A percentile compares a stretch with the other conserved stretches of the same genome.
phyloP scores from a whole-genome alignment of 208 protist genomes.

The Crithidia expoeki region DNA sequence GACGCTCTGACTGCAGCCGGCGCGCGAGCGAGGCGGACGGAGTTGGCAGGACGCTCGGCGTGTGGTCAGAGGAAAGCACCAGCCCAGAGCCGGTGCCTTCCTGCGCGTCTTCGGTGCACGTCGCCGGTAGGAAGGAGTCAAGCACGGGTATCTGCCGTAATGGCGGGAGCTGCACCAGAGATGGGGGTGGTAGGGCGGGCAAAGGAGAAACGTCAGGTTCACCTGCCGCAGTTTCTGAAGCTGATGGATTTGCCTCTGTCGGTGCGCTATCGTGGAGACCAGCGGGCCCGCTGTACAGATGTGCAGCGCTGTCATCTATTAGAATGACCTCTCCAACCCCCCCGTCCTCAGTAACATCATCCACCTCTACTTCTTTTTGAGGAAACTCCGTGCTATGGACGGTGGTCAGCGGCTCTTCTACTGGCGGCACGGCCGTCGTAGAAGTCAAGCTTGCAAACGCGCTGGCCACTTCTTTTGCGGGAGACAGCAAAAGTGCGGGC shows the following conservation, averaged over 20 bases:
- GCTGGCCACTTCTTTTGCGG: slow-evolving; percentile 11
- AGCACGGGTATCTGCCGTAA: neutral
- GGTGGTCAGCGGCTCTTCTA: neutral
- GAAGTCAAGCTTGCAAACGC: slow-evolving; percentile 3
- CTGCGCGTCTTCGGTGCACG: neutral
- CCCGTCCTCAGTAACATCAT: neutral
- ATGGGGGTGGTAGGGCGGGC: neutral
- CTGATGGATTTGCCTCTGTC: neutral
- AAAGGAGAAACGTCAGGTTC: neutral
- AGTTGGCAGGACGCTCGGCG: slow-evolving; percentile 13
- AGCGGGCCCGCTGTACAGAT: too few relatives aligned
- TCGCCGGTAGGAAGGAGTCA: neutral
- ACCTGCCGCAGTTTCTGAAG: neutral
- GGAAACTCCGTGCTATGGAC: neutral
- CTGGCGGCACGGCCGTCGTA: neutral
- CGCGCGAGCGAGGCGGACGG: slow-evolving; percentile 21
- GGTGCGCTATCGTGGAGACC: neutral
- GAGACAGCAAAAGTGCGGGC: slow-evolving; percentile 3
- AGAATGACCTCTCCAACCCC: too few relatives aligned
- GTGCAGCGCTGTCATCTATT: too few relatives aligned
- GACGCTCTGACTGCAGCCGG: slow-evolving; percentile 8
- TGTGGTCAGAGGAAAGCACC: slow-evolving; percentile 19
- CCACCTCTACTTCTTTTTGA: neutral
- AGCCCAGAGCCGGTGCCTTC: neutral
- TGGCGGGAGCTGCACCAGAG: neutral